These are phyloP conservation scores for Fomes fomentarius DNA, from an alignment of 1,284 basidiomycete species.

Conservation along the genomic window DNA sequence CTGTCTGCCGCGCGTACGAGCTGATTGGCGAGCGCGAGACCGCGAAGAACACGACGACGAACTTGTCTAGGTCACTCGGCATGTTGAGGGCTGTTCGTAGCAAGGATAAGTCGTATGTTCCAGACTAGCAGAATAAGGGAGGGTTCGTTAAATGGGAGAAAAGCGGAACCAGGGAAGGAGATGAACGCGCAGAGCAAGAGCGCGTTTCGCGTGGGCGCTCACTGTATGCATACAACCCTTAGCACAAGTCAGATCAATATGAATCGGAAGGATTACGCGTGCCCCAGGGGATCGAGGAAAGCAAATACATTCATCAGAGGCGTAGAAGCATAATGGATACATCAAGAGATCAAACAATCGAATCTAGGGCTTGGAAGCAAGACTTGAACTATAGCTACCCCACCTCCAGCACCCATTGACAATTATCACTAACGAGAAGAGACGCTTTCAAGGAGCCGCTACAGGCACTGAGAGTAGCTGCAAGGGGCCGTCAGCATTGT, in stretches of 20 bases:
- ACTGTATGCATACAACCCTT: no score
- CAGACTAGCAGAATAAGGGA: no score
- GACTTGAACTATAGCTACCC: neutral
- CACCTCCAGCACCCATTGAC: no score
- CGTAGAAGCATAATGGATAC: neutral
- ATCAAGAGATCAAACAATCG: neutral
- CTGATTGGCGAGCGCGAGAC: slow-evolving; percentile 10
- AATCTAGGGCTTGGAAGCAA: neutral
- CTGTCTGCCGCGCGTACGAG: slow-evolving; percentile 52
- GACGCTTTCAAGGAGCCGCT: no score
- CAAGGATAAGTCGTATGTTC: neutral
- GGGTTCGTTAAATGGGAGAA: no score
- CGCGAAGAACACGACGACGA: slow-evolving; percentile 10
- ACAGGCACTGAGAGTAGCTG: slow-evolving; percentile 11
- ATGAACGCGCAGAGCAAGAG: neutral
- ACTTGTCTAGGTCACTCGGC: slow-evolving; percentile 25
- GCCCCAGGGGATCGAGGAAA: no score
- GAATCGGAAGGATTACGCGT: no score
- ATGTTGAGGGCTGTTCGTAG: neutral
- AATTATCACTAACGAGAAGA: no score
- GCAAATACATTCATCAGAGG: neutral
- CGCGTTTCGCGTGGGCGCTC: neutral
- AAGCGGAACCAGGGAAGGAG: neutral
- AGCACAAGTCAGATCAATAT: no score
- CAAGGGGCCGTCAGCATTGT: neutral